Evolutionary conservation across 2,329 filamentous ascomycete genomes (phyloP).

Genomic region (Ascochyta viciae-villosae): DNA sequence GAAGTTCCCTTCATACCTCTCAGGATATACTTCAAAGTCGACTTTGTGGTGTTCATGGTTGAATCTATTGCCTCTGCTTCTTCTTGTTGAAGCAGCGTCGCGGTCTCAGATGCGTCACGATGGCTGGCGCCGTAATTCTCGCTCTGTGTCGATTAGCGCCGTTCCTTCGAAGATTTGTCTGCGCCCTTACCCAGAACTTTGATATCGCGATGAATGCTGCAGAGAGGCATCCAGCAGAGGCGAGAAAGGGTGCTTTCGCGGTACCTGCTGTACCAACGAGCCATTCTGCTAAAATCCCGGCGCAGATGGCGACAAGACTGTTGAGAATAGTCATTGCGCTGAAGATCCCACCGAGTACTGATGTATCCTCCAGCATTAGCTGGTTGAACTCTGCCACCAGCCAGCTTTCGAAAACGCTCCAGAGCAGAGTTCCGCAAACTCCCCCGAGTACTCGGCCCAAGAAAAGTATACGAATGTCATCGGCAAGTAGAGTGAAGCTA

Average conservation of each 20-base stretch:
- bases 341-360: constrained; percentile 60
- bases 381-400: constrained; percentile 65
- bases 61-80: constrained; percentile 33
- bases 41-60: constrained; percentile 22
- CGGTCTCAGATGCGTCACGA: constrained; percentile 26
- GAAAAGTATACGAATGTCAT: constrained; percentile 57
- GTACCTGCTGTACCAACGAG: constrained; percentile 58
- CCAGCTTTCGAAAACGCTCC: constrained; percentile 68
- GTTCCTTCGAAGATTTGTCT: constrained; percentile 22
- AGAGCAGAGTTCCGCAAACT: constrained; percentile 63
- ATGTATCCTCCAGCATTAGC: constrained; percentile 52
- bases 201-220: constrained; percentile 57
- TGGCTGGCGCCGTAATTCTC: constrained; percentile 58
- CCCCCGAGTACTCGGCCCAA: constrained; percentile 63
- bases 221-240: constrained; percentile 53
- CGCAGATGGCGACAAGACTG: constrained; percentile 58
- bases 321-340: constrained; percentile 60
- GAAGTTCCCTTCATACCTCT: constrained; percentile 18
- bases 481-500: constrained; percentile 60
- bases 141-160: constrained; percentile 41
- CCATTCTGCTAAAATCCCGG: constrained; percentile 61
- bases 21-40: constrained; percentile 33
- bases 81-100: constrained; percentile 37
- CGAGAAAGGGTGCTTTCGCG: constrained; percentile 61
- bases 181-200: constrained; percentile 57